phyloP scores from a whole-genome alignment of 2,329 filamentous ascomycete genomes.

The Bertia moriformis region DNA sequence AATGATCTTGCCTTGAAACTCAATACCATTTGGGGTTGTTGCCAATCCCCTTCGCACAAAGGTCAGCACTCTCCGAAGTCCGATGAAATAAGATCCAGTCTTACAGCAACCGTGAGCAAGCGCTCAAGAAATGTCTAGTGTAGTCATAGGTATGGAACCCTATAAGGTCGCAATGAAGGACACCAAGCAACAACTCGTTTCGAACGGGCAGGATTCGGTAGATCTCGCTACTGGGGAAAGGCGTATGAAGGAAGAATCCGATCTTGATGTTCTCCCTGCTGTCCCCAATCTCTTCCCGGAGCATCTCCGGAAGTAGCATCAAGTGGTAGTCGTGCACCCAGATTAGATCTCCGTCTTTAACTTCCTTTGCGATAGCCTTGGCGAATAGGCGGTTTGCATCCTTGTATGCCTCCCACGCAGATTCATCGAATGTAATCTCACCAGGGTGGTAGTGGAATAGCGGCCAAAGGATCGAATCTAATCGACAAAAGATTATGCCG shows the following conservation, averaged over 20 bases:
- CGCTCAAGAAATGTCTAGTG: slow-evolving; percentile 91
- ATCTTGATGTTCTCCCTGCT: slow-evolving; percentile 85
- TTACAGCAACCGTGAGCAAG: slow-evolving; percentile 44
- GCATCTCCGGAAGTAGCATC: slow-evolving; percentile 90
- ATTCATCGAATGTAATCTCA: slow-evolving; percentile 95
- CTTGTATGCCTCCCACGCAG: slow-evolving; percentile 81
- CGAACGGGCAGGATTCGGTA: slow-evolving; percentile 89
- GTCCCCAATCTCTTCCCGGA: slow-evolving; percentile 73
- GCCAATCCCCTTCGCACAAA: slow-evolving; percentile 5
- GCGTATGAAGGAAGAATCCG: slow-evolving; percentile 94
- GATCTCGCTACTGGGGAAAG: slow-evolving; percentile 92
- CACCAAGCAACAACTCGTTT: slow-evolving; percentile 71
- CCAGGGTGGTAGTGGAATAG: slow-evolving; percentile 97
- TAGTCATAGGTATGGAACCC: slow-evolving; percentile 99
- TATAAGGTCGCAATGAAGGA: slow-evolving; percentile 86
- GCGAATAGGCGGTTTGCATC: slow-evolving; percentile 90
- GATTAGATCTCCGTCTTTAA: slow-evolving; percentile 83
- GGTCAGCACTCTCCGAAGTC: neutral
- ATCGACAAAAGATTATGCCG: neutral
- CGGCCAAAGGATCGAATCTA: slow-evolving; percentile 94
- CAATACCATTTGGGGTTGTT: slow-evolving; percentile 87
- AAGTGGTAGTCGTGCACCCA: slow-evolving; percentile 99
- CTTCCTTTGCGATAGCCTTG: slow-evolving; percentile 70
- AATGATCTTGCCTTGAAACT: slow-evolving; percentile 76
- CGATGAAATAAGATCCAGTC: neutral